Evolutionary conservation across 371 early-diverging fungal genomes (phyloP).

Genomic region (Rhizomucor miehei): DNA sequence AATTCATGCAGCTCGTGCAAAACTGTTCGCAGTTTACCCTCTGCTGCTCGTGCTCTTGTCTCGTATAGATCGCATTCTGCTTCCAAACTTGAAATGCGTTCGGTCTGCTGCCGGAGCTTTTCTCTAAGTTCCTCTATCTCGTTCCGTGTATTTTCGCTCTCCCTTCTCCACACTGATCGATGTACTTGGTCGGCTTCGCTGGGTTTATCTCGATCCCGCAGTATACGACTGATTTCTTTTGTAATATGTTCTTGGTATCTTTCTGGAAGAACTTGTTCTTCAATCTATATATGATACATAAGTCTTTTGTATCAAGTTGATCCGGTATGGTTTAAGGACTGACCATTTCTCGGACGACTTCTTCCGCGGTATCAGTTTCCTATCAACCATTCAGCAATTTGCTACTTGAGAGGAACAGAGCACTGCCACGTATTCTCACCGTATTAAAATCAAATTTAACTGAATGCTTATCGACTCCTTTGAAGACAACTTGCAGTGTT

Average conservation of each 20-base stretch:
- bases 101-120: constrained; percentile 31
- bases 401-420: not conserved
- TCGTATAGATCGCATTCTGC: constrained; percentile 37
- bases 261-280: constrained; percentile 64
- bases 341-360: constrained; percentile 77
- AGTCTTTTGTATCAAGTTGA: not conserved
- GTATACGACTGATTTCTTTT: constrained; percentile 70
- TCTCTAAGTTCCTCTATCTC: constrained; percentile 35
- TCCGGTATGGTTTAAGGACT: not conserved
- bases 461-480: constrained; percentile 63
- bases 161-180: constrained; percentile 43
- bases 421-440: constrained; percentile 4
- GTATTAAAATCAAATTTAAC: constrained; percentile 80
- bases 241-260: constrained; percentile 67
- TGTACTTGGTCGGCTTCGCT: constrained; percentile 29
- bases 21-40: constrained; percentile 31
- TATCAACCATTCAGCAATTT: constrained; percentile 1
- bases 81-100: constrained; percentile 30
- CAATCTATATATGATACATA: constrained; percentile 33
- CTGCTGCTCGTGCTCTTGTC: constrained; percentile 32
- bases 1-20: constrained; percentile 27
- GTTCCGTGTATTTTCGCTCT: constrained; percentile 35
- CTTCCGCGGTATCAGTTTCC: constrained; percentile 76
- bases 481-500: constrained; percentile 69
- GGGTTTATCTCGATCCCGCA: constrained; percentile 57